These are phyloP conservation scores for Mycosphaerella sp. DNA, from an alignment of 2,329 filamentous ascomycete species.

Conservation along the genomic window DNA sequence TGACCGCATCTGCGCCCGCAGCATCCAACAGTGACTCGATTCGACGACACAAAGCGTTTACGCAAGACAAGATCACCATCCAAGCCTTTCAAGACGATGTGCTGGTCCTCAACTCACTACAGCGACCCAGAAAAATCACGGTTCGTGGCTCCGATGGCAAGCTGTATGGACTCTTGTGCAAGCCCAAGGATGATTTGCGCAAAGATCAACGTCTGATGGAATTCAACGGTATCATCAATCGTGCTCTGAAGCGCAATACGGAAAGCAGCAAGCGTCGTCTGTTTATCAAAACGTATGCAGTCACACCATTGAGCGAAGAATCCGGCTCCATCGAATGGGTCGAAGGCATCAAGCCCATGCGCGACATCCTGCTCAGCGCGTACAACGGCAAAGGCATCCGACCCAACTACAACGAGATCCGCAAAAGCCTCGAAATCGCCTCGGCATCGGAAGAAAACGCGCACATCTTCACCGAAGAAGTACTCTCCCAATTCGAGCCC, in stretches of 20 bases:
- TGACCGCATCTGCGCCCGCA: conserved; percentile 73
- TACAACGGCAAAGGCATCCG: conserved; percentile 68
- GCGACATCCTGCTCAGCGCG: conserved; percentile 77
- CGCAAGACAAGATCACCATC: conserved; percentile 78
- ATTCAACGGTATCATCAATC: conserved; percentile 97
- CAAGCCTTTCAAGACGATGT: conserved; percentile 77
- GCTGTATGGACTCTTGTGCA: conserved; percentile 84
- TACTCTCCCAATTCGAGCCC: conserved; percentile 64
- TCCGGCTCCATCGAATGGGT: conserved; percentile 99
- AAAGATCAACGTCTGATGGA: conserved; percentile 99
- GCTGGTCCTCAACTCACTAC: conserved; percentile 80
- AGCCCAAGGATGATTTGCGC: conserved; percentile 94
- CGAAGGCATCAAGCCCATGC: conserved; percentile 85
- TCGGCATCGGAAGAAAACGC: conserved; percentile 56
- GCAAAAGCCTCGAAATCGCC: conserved; percentile 56
- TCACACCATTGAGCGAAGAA: conserved; percentile 94
- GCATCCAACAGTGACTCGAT: conserved; percentile 61
- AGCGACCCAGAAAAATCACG: conserved; percentile 83
- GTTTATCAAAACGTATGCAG: conserved; percentile 94
- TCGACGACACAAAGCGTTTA: conserved; percentile 75
- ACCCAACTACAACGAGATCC: conserved; percentile 61
- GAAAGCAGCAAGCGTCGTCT: conserved; percentile 85
- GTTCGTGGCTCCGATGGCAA: conserved; percentile 85
- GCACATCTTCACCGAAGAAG: conserved; percentile 62
- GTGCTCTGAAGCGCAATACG: conserved; percentile 82